Evolutionary conservation across 1,139 yeast species (phyloP), one percentile per base, ranked within the genome.

Genomic region (Lodderomyces parapsilosis): DNA sequence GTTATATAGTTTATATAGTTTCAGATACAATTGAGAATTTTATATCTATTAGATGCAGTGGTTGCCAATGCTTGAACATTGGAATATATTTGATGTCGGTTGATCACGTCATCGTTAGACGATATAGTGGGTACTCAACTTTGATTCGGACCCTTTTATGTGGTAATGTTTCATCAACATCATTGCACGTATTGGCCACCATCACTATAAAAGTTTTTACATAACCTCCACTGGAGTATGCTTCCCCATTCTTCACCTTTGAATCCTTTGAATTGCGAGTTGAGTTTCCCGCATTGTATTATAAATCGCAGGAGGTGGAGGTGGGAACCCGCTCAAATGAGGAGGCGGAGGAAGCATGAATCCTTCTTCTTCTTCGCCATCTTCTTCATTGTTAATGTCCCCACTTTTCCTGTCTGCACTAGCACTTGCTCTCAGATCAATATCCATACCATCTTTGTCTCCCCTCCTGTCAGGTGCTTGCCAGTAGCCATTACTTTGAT

Each of bases 281-380:
- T 58, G 55, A 40, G 52, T 56, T 31, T 59, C 63, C 35, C 49
- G 55, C 2, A 54, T 54, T 42, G 58, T 51, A 19, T 62, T 47
- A n/a, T 57, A 52, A 9, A 58, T 59, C 15, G 71, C 59, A 1
- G 71, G 68, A 2, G 73, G 73, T 1, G 74, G 72, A 19, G 59
- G 54, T 0, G 72, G 70, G 44, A 66, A 54, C 7, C 56, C 58
- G n/a, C 51, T 42, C 31, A 64, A 43, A 24, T 55, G 58, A 10
- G 66, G 63, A 1, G 74, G 74, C 7, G 74, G 74, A 3, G 74
- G 74, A 25, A 68, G 52, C 11, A 40, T 43, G 36, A 62, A 55
- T 8, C 52, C 54, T 2, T 46, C 51, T 3, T 54, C 53, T 2
- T 44, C 49, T 2, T 46, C 52, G n/a, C 51, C 51, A 31, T 40